Conservation (phyloP, 78 protist genomes). For the Speleostelium caveatum region DNA sequence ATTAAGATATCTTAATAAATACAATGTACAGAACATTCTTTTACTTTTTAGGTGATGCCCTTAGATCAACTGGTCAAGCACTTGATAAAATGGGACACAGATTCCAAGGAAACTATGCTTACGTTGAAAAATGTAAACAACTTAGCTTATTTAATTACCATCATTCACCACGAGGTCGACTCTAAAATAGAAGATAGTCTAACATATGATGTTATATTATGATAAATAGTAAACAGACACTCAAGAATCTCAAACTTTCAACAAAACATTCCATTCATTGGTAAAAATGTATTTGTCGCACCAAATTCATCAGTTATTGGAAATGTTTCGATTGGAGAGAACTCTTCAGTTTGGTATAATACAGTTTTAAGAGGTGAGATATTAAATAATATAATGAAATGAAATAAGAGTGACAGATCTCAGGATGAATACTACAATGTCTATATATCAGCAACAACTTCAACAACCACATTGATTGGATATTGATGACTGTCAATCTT, state of each 20-base stretch:
- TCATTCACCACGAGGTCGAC: neutral
- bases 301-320: conserved; percentile 74
- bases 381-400: neutral
- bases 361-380: conserved; percentile 52
- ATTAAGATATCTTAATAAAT: neutral
- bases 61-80: conserved; percentile 19
- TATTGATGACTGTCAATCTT: no score
- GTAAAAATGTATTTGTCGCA: conserved; percentile 51
- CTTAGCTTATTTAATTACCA: neutral
- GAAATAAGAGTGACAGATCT: no score
- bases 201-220: neutral
- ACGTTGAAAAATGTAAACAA: conserved; percentile 56
- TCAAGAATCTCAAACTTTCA: conserved; percentile 29
- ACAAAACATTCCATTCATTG: conserved; percentile 18
- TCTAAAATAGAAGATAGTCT: neutral
- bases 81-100: conserved; percentile 39
- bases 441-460: no score
- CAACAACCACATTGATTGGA: no score
- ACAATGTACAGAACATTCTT: neutral
- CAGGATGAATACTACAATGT: no score
- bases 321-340: conserved; percentile 50
- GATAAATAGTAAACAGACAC: conserved; percentile 49
- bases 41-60: conserved; percentile 10
- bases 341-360: conserved; percentile 58
- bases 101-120: conserved; percentile 71